phyloP scores from a whole-genome alignment of 305 asterid species.

The Andrographis paniculata region DNA sequence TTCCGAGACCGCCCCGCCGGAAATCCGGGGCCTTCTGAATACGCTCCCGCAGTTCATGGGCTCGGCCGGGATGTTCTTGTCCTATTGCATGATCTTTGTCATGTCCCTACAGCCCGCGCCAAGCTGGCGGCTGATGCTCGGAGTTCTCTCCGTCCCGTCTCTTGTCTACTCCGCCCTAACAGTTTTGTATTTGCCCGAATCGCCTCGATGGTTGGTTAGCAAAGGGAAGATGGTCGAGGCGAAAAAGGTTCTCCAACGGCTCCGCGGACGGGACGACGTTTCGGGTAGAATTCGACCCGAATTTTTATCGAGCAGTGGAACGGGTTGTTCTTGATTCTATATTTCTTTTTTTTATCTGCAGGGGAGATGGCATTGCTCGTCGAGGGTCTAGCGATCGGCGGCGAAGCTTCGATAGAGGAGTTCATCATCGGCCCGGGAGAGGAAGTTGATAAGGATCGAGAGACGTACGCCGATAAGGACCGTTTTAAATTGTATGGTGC shows the following conservation, averaged over 20 bases:
- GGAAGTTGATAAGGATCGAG: slow-evolving; percentile 48
- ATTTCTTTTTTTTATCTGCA: slow-evolving; percentile 20
- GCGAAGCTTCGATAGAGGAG: slow-evolving; percentile 77
- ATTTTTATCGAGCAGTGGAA: background rate
- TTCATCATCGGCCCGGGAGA: slow-evolving; percentile 72
- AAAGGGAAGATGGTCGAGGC: slow-evolving; percentile 92
- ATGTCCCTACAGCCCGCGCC: slow-evolving; percentile 60
- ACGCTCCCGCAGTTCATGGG: slow-evolving; percentile 93
- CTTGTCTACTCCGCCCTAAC: slow-evolving; percentile 47
- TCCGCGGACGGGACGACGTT: slow-evolving; percentile 89
- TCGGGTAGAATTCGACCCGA: slow-evolving; percentile 39
- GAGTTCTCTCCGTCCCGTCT: slow-evolving; percentile 86
- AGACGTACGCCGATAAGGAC: slow-evolving; percentile 34
- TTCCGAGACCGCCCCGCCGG: slow-evolving; percentile 93
- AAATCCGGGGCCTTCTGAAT: slow-evolving; percentile 69
- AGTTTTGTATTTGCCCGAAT: slow-evolving; percentile 71
- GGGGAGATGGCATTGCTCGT: slow-evolving; percentile 95
- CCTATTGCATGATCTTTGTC: slow-evolving; percentile 81
- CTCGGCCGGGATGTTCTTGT: slow-evolving; percentile 77
- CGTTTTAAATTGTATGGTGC: slow-evolving; percentile 73
- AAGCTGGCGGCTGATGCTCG: slow-evolving; percentile 89
- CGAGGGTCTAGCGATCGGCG: slow-evolving; percentile 79
- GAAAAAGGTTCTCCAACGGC: slow-evolving; percentile 58
- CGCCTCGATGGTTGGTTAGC: slow-evolving; percentile 96
- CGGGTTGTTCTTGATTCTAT: too few relatives aligned